phyloP scores from a whole-genome alignment of 352 stramenopile genomes.

The Phytopythium chamaehyphon region DNA sequence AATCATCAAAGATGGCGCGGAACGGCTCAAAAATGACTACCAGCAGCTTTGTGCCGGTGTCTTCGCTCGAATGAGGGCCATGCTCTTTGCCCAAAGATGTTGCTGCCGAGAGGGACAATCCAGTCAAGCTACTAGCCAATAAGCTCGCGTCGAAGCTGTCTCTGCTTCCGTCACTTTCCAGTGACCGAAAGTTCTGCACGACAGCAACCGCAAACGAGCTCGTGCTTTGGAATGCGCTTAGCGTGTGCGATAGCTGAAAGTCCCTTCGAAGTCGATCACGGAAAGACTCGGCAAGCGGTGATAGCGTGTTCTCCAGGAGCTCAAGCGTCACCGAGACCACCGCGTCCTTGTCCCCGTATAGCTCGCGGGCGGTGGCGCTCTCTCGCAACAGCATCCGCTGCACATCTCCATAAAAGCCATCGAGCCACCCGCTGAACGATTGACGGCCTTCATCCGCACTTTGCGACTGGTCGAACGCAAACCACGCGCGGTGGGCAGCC shows the following conservation, averaged over 20 bases:
- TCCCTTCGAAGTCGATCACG: conserved; percentile 38
- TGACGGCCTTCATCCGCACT: conserved; percentile 5
- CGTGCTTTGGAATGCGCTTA: conserved; percentile 43
- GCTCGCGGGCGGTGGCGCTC: conserved; percentile 26
- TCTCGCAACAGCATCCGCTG: conserved; percentile 55
- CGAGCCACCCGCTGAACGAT: conserved; percentile 41
- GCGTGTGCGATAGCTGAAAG: conserved; percentile 26
- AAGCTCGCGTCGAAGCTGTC: neutral
- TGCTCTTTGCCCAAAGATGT: neutral
- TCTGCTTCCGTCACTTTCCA: conserved; percentile 19
- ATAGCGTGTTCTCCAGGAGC: conserved; percentile 48
- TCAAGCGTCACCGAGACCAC: conserved; percentile 27
- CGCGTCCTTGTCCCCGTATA: conserved; percentile 34
- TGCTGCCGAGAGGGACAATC: neutral
- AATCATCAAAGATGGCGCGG: conserved; percentile 53
- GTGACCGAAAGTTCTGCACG: conserved; percentile 35
- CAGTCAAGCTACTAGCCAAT: neutral
- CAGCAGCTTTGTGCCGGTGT: conserved; percentile 5
- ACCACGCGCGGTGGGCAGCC: conserved; percentile 56
- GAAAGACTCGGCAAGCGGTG: conserved; percentile 45
- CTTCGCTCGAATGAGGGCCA: neutral
- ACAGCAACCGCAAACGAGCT: conserved; percentile 36
- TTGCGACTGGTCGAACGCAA: conserved; percentile 29
- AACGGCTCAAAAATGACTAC: conserved; percentile 47
- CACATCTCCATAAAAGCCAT: conserved; percentile 53